A percentile compares a stretch with the other conserved stretches of the same genome.
These are phyloP conservation scores for Trametes versicolor DNA, from an alignment of 1,284 basidiomycete genomes.

Conservation along the genomic window DNA sequence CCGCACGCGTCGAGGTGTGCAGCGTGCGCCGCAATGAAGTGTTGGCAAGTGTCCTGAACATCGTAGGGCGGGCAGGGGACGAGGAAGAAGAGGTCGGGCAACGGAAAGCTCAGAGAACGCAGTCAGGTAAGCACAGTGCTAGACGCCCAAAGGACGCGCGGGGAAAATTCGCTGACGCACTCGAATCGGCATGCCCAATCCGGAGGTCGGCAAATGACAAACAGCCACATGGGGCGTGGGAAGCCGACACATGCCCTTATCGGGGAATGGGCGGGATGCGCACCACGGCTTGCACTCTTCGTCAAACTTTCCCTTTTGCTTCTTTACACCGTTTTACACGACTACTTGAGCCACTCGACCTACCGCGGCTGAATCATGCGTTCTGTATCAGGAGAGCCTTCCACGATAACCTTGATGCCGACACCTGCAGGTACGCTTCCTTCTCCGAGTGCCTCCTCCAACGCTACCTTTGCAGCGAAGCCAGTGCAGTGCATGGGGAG, in stretches of 20 bases:
- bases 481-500: constrained; percentile 89
- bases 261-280: constrained; percentile 15
- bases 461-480: constrained; percentile 73
- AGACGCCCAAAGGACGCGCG: constrained; percentile 13
- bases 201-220: constrained; percentile 28
- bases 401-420: constrained; percentile 69
- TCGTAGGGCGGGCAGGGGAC: constrained; percentile 31
- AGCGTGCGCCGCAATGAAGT: constrained; percentile 55
- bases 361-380: constrained; percentile 45
- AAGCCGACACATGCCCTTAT: constrained; percentile 19
- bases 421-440: constrained; percentile 81
- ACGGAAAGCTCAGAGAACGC: constrained; percentile 9
- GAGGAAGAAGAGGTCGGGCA: not conserved
- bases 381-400: constrained; percentile 53
- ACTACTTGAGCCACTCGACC: not conserved
- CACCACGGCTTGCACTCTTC: not conserved
- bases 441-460: constrained; percentile 75
- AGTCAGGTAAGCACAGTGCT: constrained; percentile 24
- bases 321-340: not conserved
- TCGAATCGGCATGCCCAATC: constrained; percentile 1
- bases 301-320: not conserved
- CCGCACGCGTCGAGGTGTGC: constrained; percentile 49
- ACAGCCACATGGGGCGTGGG: constrained; percentile 19
- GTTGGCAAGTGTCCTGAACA: constrained; percentile 49
- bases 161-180: constrained; percentile 32